phyloP scores from a whole-genome alignment of 2,329 filamentous ascomycete genomes.

The Aspergillus chevalieri region DNA sequence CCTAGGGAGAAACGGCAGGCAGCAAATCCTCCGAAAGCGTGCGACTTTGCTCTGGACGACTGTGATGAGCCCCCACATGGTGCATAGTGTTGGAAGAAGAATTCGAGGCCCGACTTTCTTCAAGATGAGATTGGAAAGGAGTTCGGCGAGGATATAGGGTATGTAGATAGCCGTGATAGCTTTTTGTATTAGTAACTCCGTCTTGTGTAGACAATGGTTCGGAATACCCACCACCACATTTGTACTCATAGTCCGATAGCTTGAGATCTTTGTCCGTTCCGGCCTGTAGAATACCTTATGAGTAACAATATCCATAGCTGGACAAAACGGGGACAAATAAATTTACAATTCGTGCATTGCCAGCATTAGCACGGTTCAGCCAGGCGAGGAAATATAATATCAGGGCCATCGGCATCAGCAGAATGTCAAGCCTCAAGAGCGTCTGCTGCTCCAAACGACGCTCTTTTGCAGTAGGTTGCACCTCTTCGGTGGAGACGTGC shows the following conservation, averaged over 20 bases:
- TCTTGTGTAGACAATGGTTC: background rate
- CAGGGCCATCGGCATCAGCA: constrained; percentile 12
- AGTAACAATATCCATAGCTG: too few relatives aligned
- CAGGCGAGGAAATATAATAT: constrained; percentile 12
- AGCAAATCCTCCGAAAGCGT: constrained; percentile 27
- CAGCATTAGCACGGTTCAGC: constrained; percentile 13
- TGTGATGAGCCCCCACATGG: constrained; percentile 38
- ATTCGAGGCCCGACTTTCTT: constrained; percentile 20
- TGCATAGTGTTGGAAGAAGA: constrained; percentile 24
- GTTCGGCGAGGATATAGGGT: constrained; percentile 11
- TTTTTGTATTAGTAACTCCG: constrained; percentile 2
- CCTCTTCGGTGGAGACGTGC: constrained; percentile 3
- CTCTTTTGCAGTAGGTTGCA: constrained; percentile 5
- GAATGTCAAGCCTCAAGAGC: constrained; percentile 5
- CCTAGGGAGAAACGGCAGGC: constrained; percentile 53
- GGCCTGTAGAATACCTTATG: too few relatives aligned
- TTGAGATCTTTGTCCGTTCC: too few relatives aligned
- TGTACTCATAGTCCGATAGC: too few relatives aligned
- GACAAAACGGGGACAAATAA: too few relatives aligned
- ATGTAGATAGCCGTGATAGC: constrained; percentile 12
- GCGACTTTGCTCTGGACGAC: constrained; percentile 23
- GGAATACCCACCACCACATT: background rate
- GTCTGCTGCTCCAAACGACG: constrained; percentile 7
- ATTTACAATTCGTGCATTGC: constrained; percentile 4
- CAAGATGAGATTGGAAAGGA: constrained; percentile 1